Evolutionary conservation across 1,284 basidiomycete genomes (phyloP), one percentile per base, ranked within the genome.

Genomic region (Melampsora abietis-canadensis): DNA sequence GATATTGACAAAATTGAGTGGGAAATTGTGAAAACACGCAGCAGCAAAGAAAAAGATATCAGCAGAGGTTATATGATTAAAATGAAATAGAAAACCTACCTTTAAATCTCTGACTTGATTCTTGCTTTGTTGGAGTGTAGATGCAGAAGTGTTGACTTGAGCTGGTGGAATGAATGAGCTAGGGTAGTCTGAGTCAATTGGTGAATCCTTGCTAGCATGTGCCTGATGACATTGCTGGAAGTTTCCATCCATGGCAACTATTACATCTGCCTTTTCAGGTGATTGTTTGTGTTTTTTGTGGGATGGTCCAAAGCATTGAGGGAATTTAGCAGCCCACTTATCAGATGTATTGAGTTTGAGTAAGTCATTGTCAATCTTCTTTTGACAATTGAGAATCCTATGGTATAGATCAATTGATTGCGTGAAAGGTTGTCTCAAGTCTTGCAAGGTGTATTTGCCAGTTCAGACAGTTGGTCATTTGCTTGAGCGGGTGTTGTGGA

Each of bases 191-290:
- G 31, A 30, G 34, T 66, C n/a, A 2, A 12, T 15, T 34, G 65
- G 65, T 31, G 24, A 19, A 40, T 66, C 65, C 15, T 66, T 66
- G 24, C 62, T 64, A 21, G 62, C 62, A 46, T 64, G 21, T 21
- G 37, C 37, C 21, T 64, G 47, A 24, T 64, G 62, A 17, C 62
- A n/a, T 46, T 67, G 66, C 34, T 67, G 66, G n/a, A 67, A 67
- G 48, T 67, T 67, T 2, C 66, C 48, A 54, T 67, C 62, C 62
- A 64, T 64, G 24, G 62, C 37, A 15, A 64, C 12, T 21, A 64
- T 64, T 14, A 64, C 21, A 27, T 64, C 62, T 12, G 62, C 21
- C 19, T 64, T n/a, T 4, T 17, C 6, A 8, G 44, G 14, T 24
- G 24, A 46, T 44, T 44, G 19, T 15, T 64, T 64, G 15, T 6